Evolutionary conservation across 2,329 filamentous ascomycete species (phyloP), one percentile per base, ranked within the genome.

Genomic region (Penicillium nordicum): DNA sequence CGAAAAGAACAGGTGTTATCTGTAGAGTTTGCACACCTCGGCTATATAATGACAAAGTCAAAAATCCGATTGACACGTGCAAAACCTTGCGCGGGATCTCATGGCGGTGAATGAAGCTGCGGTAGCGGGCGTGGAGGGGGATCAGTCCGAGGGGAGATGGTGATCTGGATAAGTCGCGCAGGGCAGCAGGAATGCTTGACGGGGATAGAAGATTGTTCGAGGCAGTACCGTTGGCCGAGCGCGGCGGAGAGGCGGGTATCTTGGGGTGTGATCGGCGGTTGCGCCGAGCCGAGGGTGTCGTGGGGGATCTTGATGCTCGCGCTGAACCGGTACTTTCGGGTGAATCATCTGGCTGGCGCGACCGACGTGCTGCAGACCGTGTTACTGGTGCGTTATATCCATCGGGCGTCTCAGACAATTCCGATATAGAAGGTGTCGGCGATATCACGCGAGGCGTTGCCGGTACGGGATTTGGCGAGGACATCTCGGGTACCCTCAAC

Each of bases 1-100:
- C 82, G 73, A 97, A 86, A 42, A 99, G 83, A 69, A 89, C 91
- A 0, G 94, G 93, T 42, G 92, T 88, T 49, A 99, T 93, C 18
- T 87, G 77, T 21, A 79, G 79, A 0, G 90, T 85, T 72, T 96
- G 92, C 5, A 88, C 84, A 55, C 92, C 93, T 27, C 83, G 85
- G 48, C 85, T 81, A 74, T 97, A 99, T 37, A 97, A 83, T 78
- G 88, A 89, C 44, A 96, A 83, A 21, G 93, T 91, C 58, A 97
- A 82, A 78, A 97, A 97, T 53, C 94, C 94, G 70, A 99, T 99
- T 46, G 92, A 97, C 55, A 97, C 90, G 73, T 99, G 94, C 37
- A 99, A 82, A 40, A 87, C 79, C 75, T 99, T 99, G 67, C 94
- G 88, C 10, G 94, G 94, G 51, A 99, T 92, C 77, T 99, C 94